Evolutionary conservation across 768 basidiomycete genomes (phyloP).

Genomic region (Leccinum longicurvipes): DNA sequence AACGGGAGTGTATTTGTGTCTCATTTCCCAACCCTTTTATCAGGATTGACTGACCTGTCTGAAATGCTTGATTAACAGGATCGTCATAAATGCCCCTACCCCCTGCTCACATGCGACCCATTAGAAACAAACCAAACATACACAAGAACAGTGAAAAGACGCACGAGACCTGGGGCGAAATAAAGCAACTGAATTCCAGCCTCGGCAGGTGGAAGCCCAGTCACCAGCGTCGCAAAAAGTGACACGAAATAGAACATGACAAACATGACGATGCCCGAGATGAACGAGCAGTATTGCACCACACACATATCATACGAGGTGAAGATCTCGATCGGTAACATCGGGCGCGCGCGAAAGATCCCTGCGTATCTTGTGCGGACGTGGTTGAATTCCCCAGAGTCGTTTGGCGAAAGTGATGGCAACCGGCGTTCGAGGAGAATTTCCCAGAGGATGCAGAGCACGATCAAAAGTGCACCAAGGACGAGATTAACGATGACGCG

Average conservation of each 20-base stretch:
- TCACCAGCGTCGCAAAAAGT: slow-evolving; percentile 49
- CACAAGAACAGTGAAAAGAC: slow-evolving; percentile 4
- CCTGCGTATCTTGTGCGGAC: slow-evolving; percentile 9
- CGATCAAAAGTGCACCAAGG: slow-evolving; percentile 42
- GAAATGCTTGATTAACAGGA: slow-evolving; percentile 31
- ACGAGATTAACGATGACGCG: slow-evolving; percentile 47
- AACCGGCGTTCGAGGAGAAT: slow-evolving; percentile 33
- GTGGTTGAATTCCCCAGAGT: background rate
- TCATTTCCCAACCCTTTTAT: background rate
- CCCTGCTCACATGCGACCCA: slow-evolving; percentile 29
- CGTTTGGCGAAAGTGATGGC: background rate
- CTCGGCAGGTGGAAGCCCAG: slow-evolving; percentile 35
- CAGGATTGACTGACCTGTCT: slow-evolving; percentile 33
- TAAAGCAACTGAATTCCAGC: slow-evolving; percentile 50
- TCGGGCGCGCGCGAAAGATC: slow-evolving; percentile 35
- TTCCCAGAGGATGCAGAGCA: slow-evolving; percentile 43
- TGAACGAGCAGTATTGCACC: slow-evolving; percentile 36
- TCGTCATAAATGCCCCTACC: slow-evolving; percentile 33
- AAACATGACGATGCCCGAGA: slow-evolving; percentile 46
- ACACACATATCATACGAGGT: slow-evolving; percentile 40
- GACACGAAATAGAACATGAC: slow-evolving; percentile 55
- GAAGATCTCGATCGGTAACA: slow-evolving; percentile 47
- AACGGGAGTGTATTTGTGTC: background rate
- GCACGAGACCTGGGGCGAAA: slow-evolving; percentile 48
- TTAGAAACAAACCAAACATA: background rate